Evolutionary conservation across 495 filamentous ascomycete species (phyloP), one percentile per base, ranked within the genome.

Genomic region (Hyphodiscus hymeniophilus): DNA sequence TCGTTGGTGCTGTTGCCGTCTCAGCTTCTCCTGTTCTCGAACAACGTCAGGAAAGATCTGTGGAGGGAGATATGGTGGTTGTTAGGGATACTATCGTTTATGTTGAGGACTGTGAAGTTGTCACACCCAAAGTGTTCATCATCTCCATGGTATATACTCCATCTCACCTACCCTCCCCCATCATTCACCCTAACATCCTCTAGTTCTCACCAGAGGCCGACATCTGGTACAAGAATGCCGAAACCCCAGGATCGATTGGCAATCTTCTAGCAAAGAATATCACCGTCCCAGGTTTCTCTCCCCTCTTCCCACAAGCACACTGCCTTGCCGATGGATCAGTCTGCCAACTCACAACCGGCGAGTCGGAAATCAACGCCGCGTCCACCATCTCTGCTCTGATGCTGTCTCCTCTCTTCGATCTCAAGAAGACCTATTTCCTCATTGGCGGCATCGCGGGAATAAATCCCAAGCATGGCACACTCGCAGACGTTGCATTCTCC

Each of bases 321-420:
- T 89, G 82, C 61, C 76, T 73, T 3, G 61, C 65, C 3, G 60
- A 79, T 48, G 64, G 72, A 22, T 71, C 70, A 8, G 54, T 60
- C 22, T 57, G 59, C 49, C 57, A 52, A 42, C 31, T 55, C 26
- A 60, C 51, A 6, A 51, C 54, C 23, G 67, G 70, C 42, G 67
- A 71, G 45, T 52, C 66, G 51, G 83, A 88, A 63, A 87, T 88
- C 71, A 89, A 89, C 60, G 84, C 85, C 6, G 84, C 84, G 3
- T 58, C 69, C 5, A 79, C 79, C 8, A 71, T 82, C 38, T 69
- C 69, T 13, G 69, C 82, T 0, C 63, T 87, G 11, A 63, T 76
- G 22, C 71, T 77, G 39, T 84, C 76, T 0, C 53, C 65, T 10
- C 60, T 67, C n/a, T 88, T 89, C 63, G 70, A 88, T 61, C 68